Base-by-base conservation (phyloP, 352 stramenopile species). In the Thalassiosira delicatula region DNA sequence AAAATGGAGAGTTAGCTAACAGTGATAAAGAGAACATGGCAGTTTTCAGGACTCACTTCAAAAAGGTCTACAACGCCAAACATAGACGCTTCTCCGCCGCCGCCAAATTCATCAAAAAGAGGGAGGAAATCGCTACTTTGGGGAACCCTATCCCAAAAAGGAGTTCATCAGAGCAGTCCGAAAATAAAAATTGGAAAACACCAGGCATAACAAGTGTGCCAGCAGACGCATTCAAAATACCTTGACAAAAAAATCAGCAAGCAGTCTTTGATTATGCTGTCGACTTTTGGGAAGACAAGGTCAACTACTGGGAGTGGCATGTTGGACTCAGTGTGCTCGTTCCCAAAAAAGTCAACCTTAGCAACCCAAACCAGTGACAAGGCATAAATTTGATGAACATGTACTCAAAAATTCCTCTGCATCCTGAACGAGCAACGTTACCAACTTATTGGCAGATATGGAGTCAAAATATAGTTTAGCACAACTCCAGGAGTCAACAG, bases 131-230 rank as follows among this genome's bases (percentile, higher is more conserved):
- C n/a, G n/a, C n/a, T n/a, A n/a, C n/a, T n/a, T n/a, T n/a, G n/a
- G n/a, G n/a, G n/a, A n/a, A n/a, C n/a, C n/a, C n/a, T n/a, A n/a
- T n/a, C n/a, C n/a, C n/a, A n/a, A n/a, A n/a, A n/a, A n/a, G n/a
- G n/a, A n/a, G n/a, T n/a, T 86, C 53, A 71, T 40, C 1, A 40
- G 46, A 29, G 65, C 71, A 29, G 19, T 81, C 2, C 68, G 51
- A 23, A 42, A 44, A 65, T 23, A 80, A 71, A 72, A 29, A 86
- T 81, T 69, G 49, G 61, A 29, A 79, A 86, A 79, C 17, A 46
- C 12, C 57, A 17, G 21, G 72, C 53, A 29, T 21, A 27, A 37
- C 74, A 76, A 14, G 14, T 14, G 37, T 46, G 7, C 37, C 37
- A 7, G 7, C 37, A 7, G 32, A 67, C 8, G 57, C 57, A 49